Evolutionary conservation across 2,329 filamentous ascomycete species (phyloP).

Genomic region (Blastomyces parvus): DNA sequence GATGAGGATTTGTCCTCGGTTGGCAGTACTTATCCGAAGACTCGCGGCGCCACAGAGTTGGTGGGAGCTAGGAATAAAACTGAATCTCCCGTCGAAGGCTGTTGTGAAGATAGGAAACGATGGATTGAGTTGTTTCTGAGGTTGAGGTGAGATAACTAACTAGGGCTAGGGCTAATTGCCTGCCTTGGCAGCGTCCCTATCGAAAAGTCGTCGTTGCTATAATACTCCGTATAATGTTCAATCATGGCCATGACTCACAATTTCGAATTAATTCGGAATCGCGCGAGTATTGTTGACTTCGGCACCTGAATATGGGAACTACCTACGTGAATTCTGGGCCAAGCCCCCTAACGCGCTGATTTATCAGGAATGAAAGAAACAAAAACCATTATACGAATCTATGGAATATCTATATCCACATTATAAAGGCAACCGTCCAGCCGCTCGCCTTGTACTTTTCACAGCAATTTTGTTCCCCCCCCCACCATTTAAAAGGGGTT

Average conservation of each 20-base stretch:
- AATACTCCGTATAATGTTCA: background rate
- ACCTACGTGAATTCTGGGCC: no score
- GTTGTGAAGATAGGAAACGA: background rate
- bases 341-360: background rate
- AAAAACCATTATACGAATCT: slow-evolving; percentile 3
- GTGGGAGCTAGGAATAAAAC: background rate
- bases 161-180: background rate
- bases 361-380: background rate
- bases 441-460: background rate
- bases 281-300: background rate
- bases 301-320: background rate
- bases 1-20: background rate
- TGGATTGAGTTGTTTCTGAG: background rate
- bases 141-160: background rate
- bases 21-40: background rate
- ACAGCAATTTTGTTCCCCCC: background rate
- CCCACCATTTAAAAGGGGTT: background rate
- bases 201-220: background rate
- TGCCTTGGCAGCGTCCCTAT: background rate
- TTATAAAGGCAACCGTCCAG: background rate
- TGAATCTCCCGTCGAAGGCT: background rate
- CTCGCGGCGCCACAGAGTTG: background rate
- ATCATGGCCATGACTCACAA: background rate
- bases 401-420: slow-evolving; percentile 4
- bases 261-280: background rate